Conservation (phyloP, 768 basidiomycete species). For the Lactarius hatsudake region DNA sequence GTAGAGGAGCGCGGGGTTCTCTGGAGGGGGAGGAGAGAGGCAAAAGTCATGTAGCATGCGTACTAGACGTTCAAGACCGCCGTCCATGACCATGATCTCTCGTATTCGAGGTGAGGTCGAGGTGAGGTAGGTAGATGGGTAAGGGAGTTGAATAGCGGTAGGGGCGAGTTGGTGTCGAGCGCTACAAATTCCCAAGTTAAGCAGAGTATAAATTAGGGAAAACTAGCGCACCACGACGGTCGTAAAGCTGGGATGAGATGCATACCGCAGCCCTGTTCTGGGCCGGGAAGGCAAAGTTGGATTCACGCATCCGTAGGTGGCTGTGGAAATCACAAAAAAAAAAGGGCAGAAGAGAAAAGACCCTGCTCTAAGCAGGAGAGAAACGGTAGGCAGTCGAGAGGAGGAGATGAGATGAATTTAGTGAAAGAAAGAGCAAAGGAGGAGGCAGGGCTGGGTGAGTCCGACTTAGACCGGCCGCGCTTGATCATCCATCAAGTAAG, state of each 20-base stretch:
- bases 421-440: background rate
- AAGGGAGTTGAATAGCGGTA: slow-evolving; percentile 88
- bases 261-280: slow-evolving; percentile 95
- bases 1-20: slow-evolving; percentile 72
- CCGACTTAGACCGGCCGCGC: slow-evolving; percentile 16
- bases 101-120: slow-evolving; percentile 96
- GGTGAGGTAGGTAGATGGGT: slow-evolving; percentile 96
- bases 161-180: slow-evolving; percentile 53
- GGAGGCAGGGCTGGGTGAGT: slow-evolving; percentile 15
- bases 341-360: background rate
- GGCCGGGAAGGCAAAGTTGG: slow-evolving; percentile 90
- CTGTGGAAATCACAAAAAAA: slow-evolving; percentile 4
- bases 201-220: slow-evolving; percentile 2
- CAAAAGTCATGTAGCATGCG: slow-evolving; percentile 89
- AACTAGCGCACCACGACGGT: slow-evolving; percentile 73
- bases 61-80: slow-evolving; percentile 93
- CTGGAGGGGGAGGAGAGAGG: slow-evolving; percentile 75
- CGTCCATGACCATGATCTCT: slow-evolving; percentile 97
- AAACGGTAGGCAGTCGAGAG: no score
- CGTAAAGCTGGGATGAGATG: slow-evolving; percentile 92
- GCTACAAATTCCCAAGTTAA: slow-evolving; percentile 33
- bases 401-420: background rate
- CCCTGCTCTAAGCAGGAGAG: background rate
- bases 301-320: slow-evolving; percentile 70
- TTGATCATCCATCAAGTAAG: slow-evolving; percentile 28